Evolutionary conservation across 805 yeast genomes (phyloP), one percentile per base, ranked within the genome.

Genomic region (Gaillardinia entomophila): DNA sequence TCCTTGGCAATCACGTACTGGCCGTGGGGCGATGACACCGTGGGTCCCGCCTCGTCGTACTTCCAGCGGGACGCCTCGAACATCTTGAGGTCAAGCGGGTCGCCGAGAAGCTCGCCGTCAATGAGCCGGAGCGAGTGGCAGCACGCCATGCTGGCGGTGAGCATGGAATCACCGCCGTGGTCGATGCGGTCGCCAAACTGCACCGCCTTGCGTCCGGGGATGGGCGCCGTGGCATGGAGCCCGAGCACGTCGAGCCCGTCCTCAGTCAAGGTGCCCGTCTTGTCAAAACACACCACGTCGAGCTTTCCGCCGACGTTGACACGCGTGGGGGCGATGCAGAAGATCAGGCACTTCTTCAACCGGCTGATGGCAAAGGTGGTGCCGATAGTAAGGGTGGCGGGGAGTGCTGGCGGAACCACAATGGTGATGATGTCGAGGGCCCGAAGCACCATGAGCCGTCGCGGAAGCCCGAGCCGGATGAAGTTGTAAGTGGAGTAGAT

Each of bases 321-420:
- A 38, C 96, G 73, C 2, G 92, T 85, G 2, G 99, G 98, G 2
- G 96, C 78, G 35, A 90, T 90, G 56, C 98, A 92, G 47, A 80
- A 92, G 2, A 94, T 79, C 26, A 73, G 65, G 38, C 74, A 73
- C 23, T 44, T 42, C 40, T 86, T 78, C 40, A 92, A 65, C 40
- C 97, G 69, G 19, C 77, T 68, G 16, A 92, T 60, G 0, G 98
- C 95, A 64, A 92, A 89, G 43, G 90, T 86, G 0, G 97, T 89
- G 13, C 98, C 99, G 38, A 92, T 90, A 0, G 98, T 88, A 39
- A 92, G 64, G 0, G 99, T 92, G 0, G 98, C 98, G 0, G 99
- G 99, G 28, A 92, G 68, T 0, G 98, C 98, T 1, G 99, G 99
- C 1, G 99, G 99, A 1, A 92, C 96, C 5, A 92, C 98, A 53